A percentile compares a stretch with the other conserved stretches of the same genome.
phyloP scores from a whole-genome alignment of 805 yeast species.

The Yamadazyma akitaensis region DNA sequence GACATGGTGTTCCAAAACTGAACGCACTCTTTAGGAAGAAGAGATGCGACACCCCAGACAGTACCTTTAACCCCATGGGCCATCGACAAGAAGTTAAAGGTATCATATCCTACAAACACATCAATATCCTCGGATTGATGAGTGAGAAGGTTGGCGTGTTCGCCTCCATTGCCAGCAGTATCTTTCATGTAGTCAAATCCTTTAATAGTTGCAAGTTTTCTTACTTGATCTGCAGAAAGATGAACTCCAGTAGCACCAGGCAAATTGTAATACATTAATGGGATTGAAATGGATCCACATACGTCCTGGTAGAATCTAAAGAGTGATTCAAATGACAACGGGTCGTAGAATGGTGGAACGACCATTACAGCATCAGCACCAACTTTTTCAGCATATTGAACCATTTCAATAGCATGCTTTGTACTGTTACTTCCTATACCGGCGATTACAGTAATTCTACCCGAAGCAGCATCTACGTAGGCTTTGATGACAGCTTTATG shows the following conservation, averaged over 20 bases:
- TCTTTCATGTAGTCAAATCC: constrained; percentile 15
- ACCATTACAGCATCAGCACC: constrained; percentile 16
- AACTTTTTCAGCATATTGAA: constrained; percentile 12
- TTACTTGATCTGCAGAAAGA: constrained; percentile 12
- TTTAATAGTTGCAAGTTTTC: constrained; percentile 13
- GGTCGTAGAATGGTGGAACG: constrained; percentile 16
- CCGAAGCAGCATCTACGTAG: constrained; percentile 14
- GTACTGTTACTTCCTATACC: constrained; percentile 16
- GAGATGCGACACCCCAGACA: constrained; percentile 16
- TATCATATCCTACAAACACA: constrained; percentile 14
- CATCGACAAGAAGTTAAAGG: constrained; percentile 14
- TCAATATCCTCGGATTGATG: constrained; percentile 8
- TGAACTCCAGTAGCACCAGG: constrained; percentile 16
- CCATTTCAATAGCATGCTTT: constrained; percentile 13
- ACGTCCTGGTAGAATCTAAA: constrained; percentile 12
- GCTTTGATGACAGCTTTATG: constrained; percentile 14
- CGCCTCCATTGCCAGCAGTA: constrained; percentile 12
- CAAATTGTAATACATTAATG: constrained; percentile 15
- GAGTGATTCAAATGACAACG: constrained; percentile 13
- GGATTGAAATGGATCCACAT: constrained; percentile 14
- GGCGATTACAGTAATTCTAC: constrained; percentile 14
- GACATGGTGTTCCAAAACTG: constrained; percentile 12
- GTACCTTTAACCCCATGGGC: constrained; percentile 13
- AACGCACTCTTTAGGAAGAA: constrained; percentile 15
- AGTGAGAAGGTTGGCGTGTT: constrained; percentile 13